These are phyloP conservation scores for Rhynchospora breviuscula DNA, from an alignment of 176 grass and related monocot species.

Conservation along the genomic window DNA sequence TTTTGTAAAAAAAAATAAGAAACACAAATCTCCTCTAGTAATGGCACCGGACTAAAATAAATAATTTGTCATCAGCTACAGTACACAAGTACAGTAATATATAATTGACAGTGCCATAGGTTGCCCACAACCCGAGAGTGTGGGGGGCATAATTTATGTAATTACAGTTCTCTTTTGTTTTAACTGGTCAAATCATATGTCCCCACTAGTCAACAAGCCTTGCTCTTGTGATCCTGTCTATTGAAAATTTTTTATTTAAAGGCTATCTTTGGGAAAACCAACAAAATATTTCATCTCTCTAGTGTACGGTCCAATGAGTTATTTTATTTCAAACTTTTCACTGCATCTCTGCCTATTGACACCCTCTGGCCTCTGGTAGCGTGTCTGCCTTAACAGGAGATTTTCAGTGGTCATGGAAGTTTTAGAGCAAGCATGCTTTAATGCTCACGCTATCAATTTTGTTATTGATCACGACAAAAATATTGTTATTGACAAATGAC, in stretches of 20 bases:
- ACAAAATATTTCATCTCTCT: not conserved
- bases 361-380: not conserved
- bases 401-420: not conserved
- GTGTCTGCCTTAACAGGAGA: not conserved
- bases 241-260: not conserved
- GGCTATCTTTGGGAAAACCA: not conserved
- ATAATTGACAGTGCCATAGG: not conserved
- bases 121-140: not conserved
- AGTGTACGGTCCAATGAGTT: not conserved
- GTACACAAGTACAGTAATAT: not conserved
- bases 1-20: too few relatives aligned
- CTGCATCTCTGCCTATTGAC: not conserved
- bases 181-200: constrained; percentile 6
- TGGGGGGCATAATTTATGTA: not conserved
- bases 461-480: too few relatives aligned
- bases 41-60: too few relatives aligned
- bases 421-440: not conserved
- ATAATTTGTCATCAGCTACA: too few relatives aligned
- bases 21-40: too few relatives aligned
- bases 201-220: not conserved
- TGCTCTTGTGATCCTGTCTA: not conserved
- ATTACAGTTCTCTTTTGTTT: constrained; percentile 5
- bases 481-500: too few relatives aligned
- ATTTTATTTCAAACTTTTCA: not conserved
- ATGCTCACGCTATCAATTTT: not conserved